Evolutionary conservation across 169 alveolate genomes (phyloP).

Genomic region (Eimeria maxima): DNA sequence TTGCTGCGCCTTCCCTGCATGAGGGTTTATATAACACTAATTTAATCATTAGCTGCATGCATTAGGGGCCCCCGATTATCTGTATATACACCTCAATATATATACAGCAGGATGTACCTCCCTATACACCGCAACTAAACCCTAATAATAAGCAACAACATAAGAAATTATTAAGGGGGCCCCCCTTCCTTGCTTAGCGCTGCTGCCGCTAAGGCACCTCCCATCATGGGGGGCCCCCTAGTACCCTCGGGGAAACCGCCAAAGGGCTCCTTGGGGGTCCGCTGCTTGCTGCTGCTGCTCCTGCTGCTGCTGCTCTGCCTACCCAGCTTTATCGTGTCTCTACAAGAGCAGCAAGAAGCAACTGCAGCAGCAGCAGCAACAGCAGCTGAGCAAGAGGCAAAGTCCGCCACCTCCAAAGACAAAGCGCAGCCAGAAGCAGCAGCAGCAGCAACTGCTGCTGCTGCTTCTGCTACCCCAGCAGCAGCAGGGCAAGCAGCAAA

Average conservation of each 20-base stretch:
- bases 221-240: neutral
- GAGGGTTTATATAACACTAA: neutral
- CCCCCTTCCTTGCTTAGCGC: neutral
- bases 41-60: neutral
- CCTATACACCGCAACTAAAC: neutral
- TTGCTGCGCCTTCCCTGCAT: neutral
- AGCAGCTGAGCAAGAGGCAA: neutral
- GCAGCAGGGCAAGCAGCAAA: neutral
- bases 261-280: neutral
- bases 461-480: neutral
- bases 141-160: too few relatives aligned
- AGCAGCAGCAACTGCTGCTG: neutral
- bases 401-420: neutral
- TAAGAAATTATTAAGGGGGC: neutral
- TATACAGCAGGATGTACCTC: neutral
- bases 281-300: neutral
- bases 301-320: slow-evolving; percentile 10
- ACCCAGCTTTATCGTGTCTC: neutral
- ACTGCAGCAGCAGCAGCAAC: neutral
- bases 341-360: neutral
- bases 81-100: neutral
- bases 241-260: neutral
- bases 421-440: neutral
- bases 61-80: neutral
- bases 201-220: neutral